Evolutionary conservation across 352 stramenopile species (phyloP).

Genomic region (Globisporangium perplexum): DNA sequence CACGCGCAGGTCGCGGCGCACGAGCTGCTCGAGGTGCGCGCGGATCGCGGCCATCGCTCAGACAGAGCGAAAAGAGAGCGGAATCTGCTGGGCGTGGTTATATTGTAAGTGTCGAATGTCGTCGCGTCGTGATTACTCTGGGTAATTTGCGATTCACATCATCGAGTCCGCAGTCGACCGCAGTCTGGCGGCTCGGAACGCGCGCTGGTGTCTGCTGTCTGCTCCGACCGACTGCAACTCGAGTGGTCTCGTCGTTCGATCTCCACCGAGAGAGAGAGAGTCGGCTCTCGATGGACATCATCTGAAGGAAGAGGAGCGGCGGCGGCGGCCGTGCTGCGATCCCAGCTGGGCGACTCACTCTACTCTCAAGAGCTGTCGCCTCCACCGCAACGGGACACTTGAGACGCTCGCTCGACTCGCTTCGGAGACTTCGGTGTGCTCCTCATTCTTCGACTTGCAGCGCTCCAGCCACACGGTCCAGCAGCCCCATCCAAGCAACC

Average conservation of each 20-base stretch:
- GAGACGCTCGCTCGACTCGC: not conserved
- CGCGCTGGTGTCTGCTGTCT: not conserved
- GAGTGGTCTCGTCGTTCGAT: not conserved
- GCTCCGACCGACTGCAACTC: not conserved
- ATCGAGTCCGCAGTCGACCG: too few relatives aligned
- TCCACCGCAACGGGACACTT: not conserved
- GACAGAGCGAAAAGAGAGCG: not conserved
- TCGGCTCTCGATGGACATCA: too few relatives aligned
- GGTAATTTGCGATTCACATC: not conserved
- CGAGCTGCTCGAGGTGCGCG: slow-evolving; percentile 45
- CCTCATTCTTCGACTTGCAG: slow-evolving; percentile 1
- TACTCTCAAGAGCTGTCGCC: not conserved
- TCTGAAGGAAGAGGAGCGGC: not conserved
- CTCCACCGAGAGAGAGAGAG: not conserved
- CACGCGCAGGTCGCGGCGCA: slow-evolving; percentile 36
- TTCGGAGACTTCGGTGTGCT: not conserved
- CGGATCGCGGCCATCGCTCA: slow-evolving; percentile 13
- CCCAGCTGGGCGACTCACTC: not conserved
- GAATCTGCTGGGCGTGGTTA: not conserved
- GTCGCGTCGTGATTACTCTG: not conserved
- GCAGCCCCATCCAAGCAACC: not conserved
- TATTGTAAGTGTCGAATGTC: not conserved
- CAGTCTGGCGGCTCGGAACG: not conserved
- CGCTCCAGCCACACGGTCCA: not conserved
- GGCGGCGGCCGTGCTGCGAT: not conserved